Percentiles rank a stretch among this genome's conserved stretches.
Conservation (phyloP, 1,139 yeast species). For the Saccharomyces pastorianus region DNA sequence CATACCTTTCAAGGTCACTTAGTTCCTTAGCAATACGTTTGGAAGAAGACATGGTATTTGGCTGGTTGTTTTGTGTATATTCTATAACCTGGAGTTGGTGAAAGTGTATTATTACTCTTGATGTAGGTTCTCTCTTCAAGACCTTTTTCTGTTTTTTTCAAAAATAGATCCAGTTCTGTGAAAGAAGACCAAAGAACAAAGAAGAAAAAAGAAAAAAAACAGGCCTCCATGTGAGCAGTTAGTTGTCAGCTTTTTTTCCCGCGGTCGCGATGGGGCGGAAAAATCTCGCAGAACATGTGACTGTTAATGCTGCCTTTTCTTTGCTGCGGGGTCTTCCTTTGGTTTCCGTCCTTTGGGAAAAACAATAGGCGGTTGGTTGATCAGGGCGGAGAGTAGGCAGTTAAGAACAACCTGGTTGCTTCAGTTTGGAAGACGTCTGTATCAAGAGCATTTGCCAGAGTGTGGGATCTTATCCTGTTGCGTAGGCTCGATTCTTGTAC, state of each 20-base stretch:
- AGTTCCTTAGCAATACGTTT: slow-evolving; percentile 95
- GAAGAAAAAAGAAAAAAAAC: background rate
- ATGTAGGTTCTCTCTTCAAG: background rate
- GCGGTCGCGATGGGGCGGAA: background rate
- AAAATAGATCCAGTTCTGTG: background rate
- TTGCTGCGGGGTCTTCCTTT: background rate
- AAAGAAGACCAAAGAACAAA: background rate
- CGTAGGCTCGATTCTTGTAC: background rate
- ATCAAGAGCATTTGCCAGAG: background rate
- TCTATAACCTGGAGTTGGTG: background rate
- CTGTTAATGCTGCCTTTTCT: background rate
- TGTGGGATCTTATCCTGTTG: background rate
- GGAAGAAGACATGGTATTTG: slow-evolving; percentile 57
- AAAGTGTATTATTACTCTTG: too few relatives aligned
- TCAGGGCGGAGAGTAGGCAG: background rate
- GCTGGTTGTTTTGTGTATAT: background rate
- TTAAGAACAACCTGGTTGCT: too few relatives aligned
- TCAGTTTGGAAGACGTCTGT: background rate
- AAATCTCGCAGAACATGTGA: background rate
- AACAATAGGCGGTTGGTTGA: background rate
- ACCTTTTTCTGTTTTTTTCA: background rate
- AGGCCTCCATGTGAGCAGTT: background rate
- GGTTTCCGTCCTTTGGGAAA: background rate
- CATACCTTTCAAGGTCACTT: slow-evolving; percentile 88
- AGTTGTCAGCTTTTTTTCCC: background rate